phyloP scores from a whole-genome alignment of 345 rosid genomes.

The Turnera subulata region DNA sequence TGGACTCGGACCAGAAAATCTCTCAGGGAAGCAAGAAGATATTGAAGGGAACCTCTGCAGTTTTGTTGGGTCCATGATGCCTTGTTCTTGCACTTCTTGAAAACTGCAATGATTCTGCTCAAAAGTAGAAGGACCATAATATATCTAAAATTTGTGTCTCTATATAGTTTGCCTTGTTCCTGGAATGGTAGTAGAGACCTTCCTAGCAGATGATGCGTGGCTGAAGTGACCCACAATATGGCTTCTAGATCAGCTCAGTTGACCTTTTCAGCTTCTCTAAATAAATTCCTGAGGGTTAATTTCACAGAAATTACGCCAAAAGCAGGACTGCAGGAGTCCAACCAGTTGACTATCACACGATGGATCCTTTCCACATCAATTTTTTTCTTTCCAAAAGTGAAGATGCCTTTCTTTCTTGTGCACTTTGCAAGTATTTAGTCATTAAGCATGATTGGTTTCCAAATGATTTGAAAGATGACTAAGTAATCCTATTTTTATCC shows the following conservation, averaged over 20 bases:
- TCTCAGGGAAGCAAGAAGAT: slow-evolving; percentile 1
- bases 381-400: too few species aligned
- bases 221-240: not conserved
- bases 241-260: not conserved
- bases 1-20: not conserved
- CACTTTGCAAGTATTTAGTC: too few species aligned
- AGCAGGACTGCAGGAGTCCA: too few species aligned
- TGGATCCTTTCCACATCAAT: too few species aligned
- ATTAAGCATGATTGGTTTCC: too few species aligned
- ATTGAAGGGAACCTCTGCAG: not conserved
- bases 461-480: too few species aligned
- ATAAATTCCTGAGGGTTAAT: not conserved
- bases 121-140: not conserved
- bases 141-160: too few species aligned
- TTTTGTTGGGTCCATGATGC: not conserved
- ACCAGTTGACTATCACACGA: too few species aligned
- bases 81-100: not conserved
- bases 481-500: too few species aligned
- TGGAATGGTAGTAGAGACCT: slow-evolving; percentile 1
- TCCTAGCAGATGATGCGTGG: not conserved
- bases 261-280: not conserved
- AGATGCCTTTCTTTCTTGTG: too few species aligned
- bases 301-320: too few species aligned
- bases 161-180: too few species aligned
- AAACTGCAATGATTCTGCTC: not conserved